These are phyloP conservation scores for Dioszegia crocea DNA, from an alignment of 768 basidiomycete genomes.

Conservation along the genomic window DNA sequence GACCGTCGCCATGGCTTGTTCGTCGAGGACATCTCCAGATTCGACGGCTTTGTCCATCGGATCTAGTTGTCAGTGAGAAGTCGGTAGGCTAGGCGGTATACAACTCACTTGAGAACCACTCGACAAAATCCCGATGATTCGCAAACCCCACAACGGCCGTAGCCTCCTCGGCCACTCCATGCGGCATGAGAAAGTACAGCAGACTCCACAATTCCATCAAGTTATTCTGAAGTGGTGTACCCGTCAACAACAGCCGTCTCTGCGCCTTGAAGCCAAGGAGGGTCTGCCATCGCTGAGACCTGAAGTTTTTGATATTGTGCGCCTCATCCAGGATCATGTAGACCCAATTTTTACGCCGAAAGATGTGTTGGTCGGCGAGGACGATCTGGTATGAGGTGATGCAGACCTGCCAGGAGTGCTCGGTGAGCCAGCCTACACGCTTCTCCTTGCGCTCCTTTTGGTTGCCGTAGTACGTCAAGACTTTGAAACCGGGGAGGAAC, in stretches of 20 bases:
- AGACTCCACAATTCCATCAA: constrained; percentile 54
- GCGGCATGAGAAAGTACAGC: constrained; percentile 52
- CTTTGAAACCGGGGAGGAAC: constrained; percentile 51
- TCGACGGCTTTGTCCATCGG: constrained; percentile 93
- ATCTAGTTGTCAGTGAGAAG: constrained; percentile 56
- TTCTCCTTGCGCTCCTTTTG: constrained; percentile 85
- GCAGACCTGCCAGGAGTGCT: constrained; percentile 85
- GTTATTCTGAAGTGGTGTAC: constrained; percentile 51
- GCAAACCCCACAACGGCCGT: constrained; percentile 62
- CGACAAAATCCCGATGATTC: constrained; percentile 84
- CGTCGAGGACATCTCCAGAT: constrained; percentile 57
- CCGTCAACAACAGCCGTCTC: constrained; percentile 47
- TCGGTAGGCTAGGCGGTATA: too few species aligned
- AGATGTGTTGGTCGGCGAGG: constrained; percentile 82
- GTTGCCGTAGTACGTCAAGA: constrained; percentile 53
- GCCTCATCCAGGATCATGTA: constrained; percentile 96
- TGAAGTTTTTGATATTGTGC: constrained; percentile 97
- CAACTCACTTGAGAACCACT: constrained; percentile 89
- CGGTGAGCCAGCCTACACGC: constrained; percentile 84
- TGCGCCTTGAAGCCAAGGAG: constrained; percentile 67
- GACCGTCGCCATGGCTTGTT: constrained; percentile 78
- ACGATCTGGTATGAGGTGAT: constrained; percentile 91
- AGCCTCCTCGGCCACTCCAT: constrained; percentile 43
- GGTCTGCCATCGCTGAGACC: constrained; percentile 87
- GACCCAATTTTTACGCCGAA: constrained; percentile 89